Base-by-base conservation (phyloP, 306 rosid species). In the Fragaria ananassa region DNA sequence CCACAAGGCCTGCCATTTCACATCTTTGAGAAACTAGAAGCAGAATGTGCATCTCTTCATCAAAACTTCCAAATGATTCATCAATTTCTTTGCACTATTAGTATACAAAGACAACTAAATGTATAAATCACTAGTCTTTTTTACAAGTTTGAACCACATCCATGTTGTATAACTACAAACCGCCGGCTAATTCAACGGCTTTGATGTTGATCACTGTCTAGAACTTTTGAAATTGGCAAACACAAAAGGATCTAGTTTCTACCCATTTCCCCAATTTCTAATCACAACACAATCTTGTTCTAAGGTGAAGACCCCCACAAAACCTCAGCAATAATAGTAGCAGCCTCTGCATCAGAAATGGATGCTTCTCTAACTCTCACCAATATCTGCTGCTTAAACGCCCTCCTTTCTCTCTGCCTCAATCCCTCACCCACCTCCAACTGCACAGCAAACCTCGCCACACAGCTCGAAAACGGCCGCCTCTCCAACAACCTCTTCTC, bases 371-470 rank as follows among this genome's bases (percentile, higher is more conserved):
- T 89, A 10, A 91, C 97, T 68, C 88, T 86, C 11, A 5, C 46
- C 81, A 95, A 56, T 41, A 95, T 87, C 50, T 88, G 86, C 68
- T 83, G 88, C 83, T 92, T 95, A 17, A 92, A 84, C 10, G 88
- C 92, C 47, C 99, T 90, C 80, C 67, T 95, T 85, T 95, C 99
- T 0, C 99, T 86, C 80, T 87, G 88, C 79, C 99, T 85, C 86
- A 95, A 72, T 56, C 99, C 99, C 37, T 95, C 99, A 1, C 99
- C 99, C 0, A 92, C 93, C 75, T 95, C 99, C 81, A 95, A 78
- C 12, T 91, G 96, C 83, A 95, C 96, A 0, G 97, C 87, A 63
- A 95, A 95, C 45, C 91, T 90, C 17, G 97, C 96, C 62, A 91
- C 96, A 53, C 93, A 89, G 84, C 91, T 89, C 25, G 88, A 89